Percentiles rank a stretch among this genome's conserved stretches.
phyloP scores from a whole-genome alignment of 1,284 basidiomycete species.

The Fomitopsis betulina region DNA sequence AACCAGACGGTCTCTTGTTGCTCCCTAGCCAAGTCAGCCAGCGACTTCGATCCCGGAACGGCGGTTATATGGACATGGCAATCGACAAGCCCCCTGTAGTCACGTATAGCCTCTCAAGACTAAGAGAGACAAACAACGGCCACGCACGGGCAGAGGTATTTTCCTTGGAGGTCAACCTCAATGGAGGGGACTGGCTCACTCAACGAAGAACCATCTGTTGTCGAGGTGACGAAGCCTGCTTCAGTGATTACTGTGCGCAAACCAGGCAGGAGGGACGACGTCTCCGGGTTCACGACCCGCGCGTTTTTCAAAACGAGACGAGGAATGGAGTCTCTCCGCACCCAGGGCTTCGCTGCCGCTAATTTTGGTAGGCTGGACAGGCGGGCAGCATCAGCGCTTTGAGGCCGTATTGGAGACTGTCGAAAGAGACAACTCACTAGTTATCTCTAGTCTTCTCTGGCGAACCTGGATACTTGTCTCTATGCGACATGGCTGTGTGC shows the following conservation, averaged over 20 bases:
- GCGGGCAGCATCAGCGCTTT: background rate
- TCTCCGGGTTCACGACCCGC: conserved; percentile 29
- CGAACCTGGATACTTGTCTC: conserved; percentile 11
- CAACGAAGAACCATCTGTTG: conserved; percentile 2
- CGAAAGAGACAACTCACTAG: conserved; percentile 6
- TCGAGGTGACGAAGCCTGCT: conserved; percentile 25
- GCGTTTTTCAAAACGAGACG: conserved; percentile 30
- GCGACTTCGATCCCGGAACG: conserved; percentile 34
- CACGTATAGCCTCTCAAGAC: background rate
- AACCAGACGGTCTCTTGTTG: conserved; percentile 32
- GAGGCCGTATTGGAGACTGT: background rate
- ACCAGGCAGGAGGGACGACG: conserved; percentile 22
- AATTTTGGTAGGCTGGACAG: conserved; percentile 31
- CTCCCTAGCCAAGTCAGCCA: conserved; percentile 32
- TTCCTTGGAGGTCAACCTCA: conserved; percentile 31
- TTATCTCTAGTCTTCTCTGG: conserved; percentile 12
- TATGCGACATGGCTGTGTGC: background rate
- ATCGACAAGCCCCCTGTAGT: conserved; percentile 30
- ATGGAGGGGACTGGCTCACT: conserved; percentile 15
- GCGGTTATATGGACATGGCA: conserved; percentile 45
- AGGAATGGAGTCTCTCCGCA: conserved; percentile 16
- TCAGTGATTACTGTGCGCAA: conserved; percentile 29
- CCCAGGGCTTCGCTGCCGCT: conserved; percentile 33
- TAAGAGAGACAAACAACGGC: background rate
- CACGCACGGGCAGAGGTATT: conserved; percentile 36